Percentiles rank a stretch among this genome's conserved stretches.
phyloP scores from a whole-genome alignment of 768 basidiomycete species.

The Agrocybe chaxingu region DNA sequence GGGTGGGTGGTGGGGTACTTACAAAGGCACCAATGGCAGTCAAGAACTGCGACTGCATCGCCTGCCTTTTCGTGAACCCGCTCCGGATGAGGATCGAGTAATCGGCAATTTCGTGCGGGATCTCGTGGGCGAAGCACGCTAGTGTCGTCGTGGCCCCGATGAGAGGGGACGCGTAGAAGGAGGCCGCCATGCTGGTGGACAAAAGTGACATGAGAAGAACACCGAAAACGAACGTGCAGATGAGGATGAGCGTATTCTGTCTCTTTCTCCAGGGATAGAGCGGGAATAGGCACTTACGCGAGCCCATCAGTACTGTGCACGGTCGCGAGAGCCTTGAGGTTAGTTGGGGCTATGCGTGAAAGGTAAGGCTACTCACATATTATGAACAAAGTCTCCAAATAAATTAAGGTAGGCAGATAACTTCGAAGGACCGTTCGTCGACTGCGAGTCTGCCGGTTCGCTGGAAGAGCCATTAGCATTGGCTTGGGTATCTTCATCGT shows the following conservation, averaged over 20 bases:
- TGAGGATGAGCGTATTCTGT: background rate
- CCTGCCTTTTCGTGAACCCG: constrained; percentile 87
- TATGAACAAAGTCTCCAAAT: constrained; percentile 92
- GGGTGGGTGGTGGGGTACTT: constrained; percentile 31
- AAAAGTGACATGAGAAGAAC: constrained; percentile 4
- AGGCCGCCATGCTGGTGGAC: constrained; percentile 76
- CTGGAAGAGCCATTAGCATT: constrained; percentile 15
- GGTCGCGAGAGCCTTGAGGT: constrained; percentile 4
- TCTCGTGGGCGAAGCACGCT: constrained; percentile 93
- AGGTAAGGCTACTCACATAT: constrained; percentile 58
- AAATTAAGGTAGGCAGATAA: constrained; percentile 90
- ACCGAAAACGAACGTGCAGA: constrained; percentile 12
- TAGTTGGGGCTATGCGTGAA: constrained; percentile 9
- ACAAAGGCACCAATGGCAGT: constrained; percentile 93
- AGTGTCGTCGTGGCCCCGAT: constrained; percentile 95
- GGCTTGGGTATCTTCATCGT: constrained; percentile 16
- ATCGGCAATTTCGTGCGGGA: constrained; percentile 96
- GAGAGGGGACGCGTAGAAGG: constrained; percentile 94
- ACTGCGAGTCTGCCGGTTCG: constrained; percentile 21
- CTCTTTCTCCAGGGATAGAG: constrained; percentile 9
- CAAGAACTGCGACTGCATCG: constrained; percentile 91
- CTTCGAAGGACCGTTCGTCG: constrained; percentile 62
- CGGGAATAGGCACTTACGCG: constrained; percentile 52
- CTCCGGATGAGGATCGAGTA: constrained; percentile 90
- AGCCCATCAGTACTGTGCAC: constrained; percentile 81